Percentiles rank a stretch among this genome's conserved stretches.
These are phyloP conservation scores for Fusarium acutatum DNA, from an alignment of 2,329 filamentous ascomycete genomes.

Conservation along the genomic window DNA sequence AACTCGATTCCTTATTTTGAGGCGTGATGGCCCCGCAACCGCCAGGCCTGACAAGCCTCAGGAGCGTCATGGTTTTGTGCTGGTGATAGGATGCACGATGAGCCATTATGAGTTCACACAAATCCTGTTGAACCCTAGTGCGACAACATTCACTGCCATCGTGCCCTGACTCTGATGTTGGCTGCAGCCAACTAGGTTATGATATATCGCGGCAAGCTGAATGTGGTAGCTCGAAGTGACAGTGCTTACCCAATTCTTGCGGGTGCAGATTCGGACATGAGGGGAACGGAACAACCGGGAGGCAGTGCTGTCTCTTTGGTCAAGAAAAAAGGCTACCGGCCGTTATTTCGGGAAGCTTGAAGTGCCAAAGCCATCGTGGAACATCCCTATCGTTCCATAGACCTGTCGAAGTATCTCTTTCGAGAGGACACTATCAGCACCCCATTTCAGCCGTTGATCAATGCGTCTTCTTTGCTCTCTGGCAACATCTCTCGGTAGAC, in stretches of 20 bases:
- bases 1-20: neutral
- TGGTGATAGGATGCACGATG: neutral
- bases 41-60: neutral
- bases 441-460: slow-evolving; percentile 44
- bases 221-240: slow-evolving; percentile 22
- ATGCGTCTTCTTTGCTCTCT: slow-evolving; percentile 39
- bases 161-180: neutral
- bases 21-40: neutral
- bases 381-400: slow-evolving; percentile 30
- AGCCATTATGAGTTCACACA: slow-evolving; percentile 7
- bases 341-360: slow-evolving; percentile 1
- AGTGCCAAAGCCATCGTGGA: slow-evolving; percentile 15
- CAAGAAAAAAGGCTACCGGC: neutral
- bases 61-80: neutral
- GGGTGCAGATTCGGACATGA: neutral
- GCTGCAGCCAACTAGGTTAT: neutral
- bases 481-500: slow-evolving; percentile 44
- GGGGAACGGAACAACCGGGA: neutral
- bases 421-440: slow-evolving; percentile 36
- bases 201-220: slow-evolving; percentile 25
- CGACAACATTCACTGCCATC: neutral
- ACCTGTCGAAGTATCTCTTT: slow-evolving; percentile 40
- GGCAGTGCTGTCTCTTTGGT: neutral
- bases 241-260: neutral
- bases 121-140: neutral